These are phyloP conservation scores for Apiospora koreana DNA, from an alignment of 2,329 filamentous ascomycete species.

Conservation along the genomic window DNA sequence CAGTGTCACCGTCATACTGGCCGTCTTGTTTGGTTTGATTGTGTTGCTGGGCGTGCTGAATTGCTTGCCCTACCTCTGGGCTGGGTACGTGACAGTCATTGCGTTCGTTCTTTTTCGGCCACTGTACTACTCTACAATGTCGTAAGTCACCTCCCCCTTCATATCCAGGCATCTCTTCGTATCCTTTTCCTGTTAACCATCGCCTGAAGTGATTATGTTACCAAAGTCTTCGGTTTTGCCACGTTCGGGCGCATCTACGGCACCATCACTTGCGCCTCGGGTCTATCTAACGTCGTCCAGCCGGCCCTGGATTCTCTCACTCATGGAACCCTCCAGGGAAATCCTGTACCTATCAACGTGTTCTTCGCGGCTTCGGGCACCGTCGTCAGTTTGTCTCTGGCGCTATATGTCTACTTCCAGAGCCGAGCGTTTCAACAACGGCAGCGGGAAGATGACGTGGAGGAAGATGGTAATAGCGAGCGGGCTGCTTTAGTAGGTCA, in stretches of 20 bases:
- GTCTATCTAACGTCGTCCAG: conserved; percentile 71
- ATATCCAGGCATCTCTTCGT: too few relatives aligned
- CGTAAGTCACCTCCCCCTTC: not conserved
- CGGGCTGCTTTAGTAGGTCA: not conserved
- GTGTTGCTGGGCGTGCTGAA: conserved; percentile 66
- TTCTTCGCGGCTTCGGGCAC: conserved; percentile 55
- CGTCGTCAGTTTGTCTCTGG: conserved; percentile 49
- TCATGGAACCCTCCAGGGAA: conserved; percentile 58
- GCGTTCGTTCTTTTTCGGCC: conserved; percentile 74
- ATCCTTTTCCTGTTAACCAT: not conserved
- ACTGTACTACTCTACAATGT: conserved; percentile 59
- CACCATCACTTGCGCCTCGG: conserved; percentile 71
- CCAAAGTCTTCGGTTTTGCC: conserved; percentile 77
- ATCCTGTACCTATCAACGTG: conserved; percentile 67
- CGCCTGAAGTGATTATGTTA: conserved; percentile 63
- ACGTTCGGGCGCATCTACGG: conserved; percentile 82
- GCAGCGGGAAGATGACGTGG: not conserved
- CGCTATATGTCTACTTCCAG: conserved; percentile 22
- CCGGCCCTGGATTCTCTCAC: conserved; percentile 69
- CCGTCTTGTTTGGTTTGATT: conserved; percentile 82
- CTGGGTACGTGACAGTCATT: conserved; percentile 66
- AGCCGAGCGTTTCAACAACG: conserved; percentile 13
- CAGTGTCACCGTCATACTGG: conserved; percentile 70
- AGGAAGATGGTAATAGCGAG: not conserved
- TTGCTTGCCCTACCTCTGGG: conserved; percentile 61